Conservation (phyloP, 148 eudicot species). For the Beta vulgaris region DNA sequence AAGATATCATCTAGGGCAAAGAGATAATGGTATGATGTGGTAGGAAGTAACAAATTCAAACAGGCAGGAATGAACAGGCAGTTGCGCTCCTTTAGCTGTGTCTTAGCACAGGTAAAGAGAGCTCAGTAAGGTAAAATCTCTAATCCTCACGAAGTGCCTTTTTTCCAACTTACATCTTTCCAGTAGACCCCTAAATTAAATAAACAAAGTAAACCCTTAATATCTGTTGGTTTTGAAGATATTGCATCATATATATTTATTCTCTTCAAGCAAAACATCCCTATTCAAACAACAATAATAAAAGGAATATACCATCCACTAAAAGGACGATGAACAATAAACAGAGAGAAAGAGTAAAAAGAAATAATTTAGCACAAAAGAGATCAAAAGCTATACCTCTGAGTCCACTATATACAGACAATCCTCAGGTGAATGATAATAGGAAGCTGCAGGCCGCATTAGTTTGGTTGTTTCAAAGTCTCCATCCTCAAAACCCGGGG, state of each 20-base stretch:
- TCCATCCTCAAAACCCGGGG: constrained; percentile 97
- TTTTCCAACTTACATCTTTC: background rate
- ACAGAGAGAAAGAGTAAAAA: background rate
- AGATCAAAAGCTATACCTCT: constrained; percentile 47
- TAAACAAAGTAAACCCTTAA: background rate
- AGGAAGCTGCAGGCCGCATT: constrained; percentile 87
- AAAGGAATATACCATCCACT: background rate
- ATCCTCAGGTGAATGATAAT: constrained; percentile 61
- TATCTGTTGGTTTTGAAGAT: background rate
- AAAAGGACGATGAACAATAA: background rate
- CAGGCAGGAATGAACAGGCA: background rate
- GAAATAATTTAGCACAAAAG: background rate
- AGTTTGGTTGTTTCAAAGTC: constrained; percentile 80
- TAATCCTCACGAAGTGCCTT: background rate
- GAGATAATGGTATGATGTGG: background rate
- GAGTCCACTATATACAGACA: constrained; percentile 87
- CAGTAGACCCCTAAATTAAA: background rate
- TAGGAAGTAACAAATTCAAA: background rate
- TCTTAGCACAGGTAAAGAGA: background rate
- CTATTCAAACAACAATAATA: background rate
- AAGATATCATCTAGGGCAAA: too few relatives aligned
- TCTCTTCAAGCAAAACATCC: background rate
- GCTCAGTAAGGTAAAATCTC: background rate
- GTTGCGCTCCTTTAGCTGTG: too few relatives aligned
- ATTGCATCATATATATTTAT: background rate